A percentile compares a stretch with the other conserved stretches of the same genome.
These are phyloP conservation scores for Penicillium aurantiogriseum DNA, from an alignment of 2,329 filamentous ascomycete genomes.

Conservation along the genomic window DNA sequence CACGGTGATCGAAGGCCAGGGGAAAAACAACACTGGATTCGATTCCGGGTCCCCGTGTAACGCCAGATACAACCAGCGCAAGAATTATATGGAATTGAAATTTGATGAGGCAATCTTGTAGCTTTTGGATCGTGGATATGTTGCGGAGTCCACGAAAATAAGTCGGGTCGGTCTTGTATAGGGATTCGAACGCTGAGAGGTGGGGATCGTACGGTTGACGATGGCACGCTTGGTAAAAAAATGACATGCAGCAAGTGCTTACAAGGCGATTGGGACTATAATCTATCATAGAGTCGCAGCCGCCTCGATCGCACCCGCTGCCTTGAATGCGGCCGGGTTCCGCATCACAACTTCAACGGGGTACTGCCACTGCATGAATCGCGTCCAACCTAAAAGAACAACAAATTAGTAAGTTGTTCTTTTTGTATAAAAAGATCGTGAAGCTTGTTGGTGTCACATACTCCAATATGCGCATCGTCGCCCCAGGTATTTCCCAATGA, in stretches of 20 bases:
- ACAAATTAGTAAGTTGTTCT: slow-evolving; percentile 7
- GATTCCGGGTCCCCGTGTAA: neutral
- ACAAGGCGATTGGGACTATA: neutral
- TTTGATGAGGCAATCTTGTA: neutral
- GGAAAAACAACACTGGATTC: neutral
- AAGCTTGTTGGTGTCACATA: slow-evolving; percentile 44
- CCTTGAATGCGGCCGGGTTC: slow-evolving; percentile 63
- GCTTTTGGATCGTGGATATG: neutral
- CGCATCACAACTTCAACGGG: slow-evolving; percentile 68
- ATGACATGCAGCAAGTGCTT: neutral
- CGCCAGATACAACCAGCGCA: neutral
- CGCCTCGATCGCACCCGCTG: slow-evolving; percentile 62
- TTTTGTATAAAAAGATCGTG: too few relatives aligned
- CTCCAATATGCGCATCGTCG: slow-evolving; percentile 96
- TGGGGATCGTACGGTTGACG: neutral
- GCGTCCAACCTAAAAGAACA: slow-evolving; percentile 69
- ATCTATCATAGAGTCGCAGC: slow-evolving; percentile 40
- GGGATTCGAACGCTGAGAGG: neutral
- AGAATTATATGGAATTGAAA: neutral
- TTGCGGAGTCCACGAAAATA: slow-evolving; percentile 3
- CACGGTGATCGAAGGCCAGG: neutral
- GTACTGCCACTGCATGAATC: slow-evolving; percentile 94
- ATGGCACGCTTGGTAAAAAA: neutral
- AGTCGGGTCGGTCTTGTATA: slow-evolving; percentile 1
- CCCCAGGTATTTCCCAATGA: slow-evolving; percentile 90